Percentiles rank a stretch among this genome's conserved stretches.
Evolutionary conservation across 345 rosid species (phyloP).

Genomic region (Mercurialis annua): DNA sequence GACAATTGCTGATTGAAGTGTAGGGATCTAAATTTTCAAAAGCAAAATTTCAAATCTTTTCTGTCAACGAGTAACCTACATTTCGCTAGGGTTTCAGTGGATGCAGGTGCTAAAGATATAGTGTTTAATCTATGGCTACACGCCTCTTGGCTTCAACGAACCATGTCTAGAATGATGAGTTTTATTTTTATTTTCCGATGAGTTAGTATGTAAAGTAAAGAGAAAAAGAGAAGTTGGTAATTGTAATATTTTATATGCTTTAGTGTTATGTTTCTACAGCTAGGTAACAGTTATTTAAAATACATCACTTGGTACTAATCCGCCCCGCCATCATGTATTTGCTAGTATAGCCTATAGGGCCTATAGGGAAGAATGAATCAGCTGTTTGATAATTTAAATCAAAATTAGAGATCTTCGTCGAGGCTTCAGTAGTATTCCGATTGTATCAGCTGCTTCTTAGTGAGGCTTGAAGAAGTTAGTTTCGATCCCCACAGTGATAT

Average conservation of each 20-base stretch:
- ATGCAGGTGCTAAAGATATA: not conserved
- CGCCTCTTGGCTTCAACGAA: conserved; percentile 1
- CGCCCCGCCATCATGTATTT: no score
- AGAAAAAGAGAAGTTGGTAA: conserved; percentile 4
- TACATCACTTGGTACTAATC: no score
- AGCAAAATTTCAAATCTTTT: conserved; percentile 19
- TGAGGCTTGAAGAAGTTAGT: conserved; percentile 51
- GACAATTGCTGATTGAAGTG: conserved; percentile 8
- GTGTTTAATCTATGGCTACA: conserved; percentile 11
- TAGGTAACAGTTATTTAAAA: not conserved
- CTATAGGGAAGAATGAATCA: not conserved
- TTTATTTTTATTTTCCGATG: conserved; percentile 7
- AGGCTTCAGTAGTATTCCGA: no score
- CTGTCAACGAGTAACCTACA: conserved; percentile 6
- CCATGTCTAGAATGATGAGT: conserved; percentile 2
- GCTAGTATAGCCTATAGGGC: no score
- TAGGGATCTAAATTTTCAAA: conserved; percentile 10
- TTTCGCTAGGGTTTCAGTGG: not conserved
- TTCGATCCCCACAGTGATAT: conserved; percentile 41
- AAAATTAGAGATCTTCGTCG: no score
- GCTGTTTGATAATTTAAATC: not conserved
- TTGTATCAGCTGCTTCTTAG: conserved; percentile 7
- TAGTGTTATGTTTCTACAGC: not conserved
- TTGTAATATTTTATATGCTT: not conserved
- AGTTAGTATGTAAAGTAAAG: conserved; percentile 14